Conservation (phyloP, 257 asterid species). For the Nicotiana knightiana region DNA sequence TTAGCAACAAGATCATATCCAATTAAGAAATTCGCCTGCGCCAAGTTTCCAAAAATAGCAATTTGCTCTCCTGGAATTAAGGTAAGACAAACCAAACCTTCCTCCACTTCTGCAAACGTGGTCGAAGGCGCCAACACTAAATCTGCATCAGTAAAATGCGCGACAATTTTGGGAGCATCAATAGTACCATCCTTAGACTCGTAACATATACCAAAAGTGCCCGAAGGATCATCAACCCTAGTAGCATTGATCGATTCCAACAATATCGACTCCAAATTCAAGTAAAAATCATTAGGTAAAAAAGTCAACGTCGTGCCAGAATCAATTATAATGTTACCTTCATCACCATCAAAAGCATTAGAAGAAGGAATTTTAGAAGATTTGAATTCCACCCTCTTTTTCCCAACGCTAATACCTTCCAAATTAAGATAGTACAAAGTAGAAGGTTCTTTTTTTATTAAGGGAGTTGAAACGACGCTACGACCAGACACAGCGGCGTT, state of each 20-base stretch:
- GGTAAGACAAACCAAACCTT: not conserved
- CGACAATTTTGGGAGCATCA: not conserved
- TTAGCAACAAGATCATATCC: slow-evolving; percentile 40
- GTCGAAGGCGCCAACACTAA: not conserved
- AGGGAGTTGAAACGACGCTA: slow-evolving; percentile 18
- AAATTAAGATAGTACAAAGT: slow-evolving; percentile 14
- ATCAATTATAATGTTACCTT: slow-evolving; percentile 21
- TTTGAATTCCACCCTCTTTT: not conserved
- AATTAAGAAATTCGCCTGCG: slow-evolving; percentile 34
- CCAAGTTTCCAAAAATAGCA: slow-evolving; percentile 40
- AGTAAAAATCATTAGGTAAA: not conserved
- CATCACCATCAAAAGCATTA: not conserved
- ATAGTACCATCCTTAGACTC: not conserved
- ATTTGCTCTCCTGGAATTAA: not conserved
- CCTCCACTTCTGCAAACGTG: not conserved
- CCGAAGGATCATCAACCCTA: not conserved
- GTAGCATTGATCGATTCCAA: not conserved
- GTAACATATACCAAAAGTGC: slow-evolving; percentile 2
- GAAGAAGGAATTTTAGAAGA: not conserved
- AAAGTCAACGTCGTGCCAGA: slow-evolving; percentile 16
- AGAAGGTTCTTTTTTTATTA: not conserved
- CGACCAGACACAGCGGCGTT: slow-evolving; percentile 5
- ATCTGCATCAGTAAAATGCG: slow-evolving; percentile 15
- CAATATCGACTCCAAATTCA: not conserved
- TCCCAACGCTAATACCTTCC: slow-evolving; percentile 5